Evolutionary conservation across 495 filamentous ascomycete species (phyloP).

Genomic region (Aspergillus cristatus): DNA sequence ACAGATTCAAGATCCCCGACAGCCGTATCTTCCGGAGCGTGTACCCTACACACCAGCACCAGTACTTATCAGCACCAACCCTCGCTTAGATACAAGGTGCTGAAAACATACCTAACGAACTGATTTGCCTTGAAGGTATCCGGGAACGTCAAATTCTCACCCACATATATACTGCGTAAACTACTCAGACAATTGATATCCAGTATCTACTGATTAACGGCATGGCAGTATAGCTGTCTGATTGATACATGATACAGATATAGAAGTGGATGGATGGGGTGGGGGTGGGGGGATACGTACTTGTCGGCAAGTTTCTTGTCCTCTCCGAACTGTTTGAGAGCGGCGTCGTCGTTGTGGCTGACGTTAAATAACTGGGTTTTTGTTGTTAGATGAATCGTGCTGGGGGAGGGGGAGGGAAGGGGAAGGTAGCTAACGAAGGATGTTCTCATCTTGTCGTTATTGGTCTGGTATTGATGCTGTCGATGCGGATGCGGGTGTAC

Average conservation of each 20-base stretch:
- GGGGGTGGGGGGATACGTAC: conserved; percentile 5
- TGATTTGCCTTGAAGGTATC: conserved; percentile 11
- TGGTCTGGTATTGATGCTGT: too few species aligned
- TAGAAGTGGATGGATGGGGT: too few species aligned
- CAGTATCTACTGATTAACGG: too few species aligned
- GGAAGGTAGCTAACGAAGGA: background rate
- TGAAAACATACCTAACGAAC: conserved; percentile 11
- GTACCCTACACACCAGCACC: conserved; percentile 8
- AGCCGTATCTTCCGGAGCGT: conserved; percentile 8
- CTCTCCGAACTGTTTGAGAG: conserved; percentile 13
- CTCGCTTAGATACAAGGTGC: background rate
- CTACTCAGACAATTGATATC: too few species aligned
- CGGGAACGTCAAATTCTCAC: conserved; percentile 7
- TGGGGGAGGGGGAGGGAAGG: too few species aligned
- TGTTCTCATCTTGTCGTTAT: background rate
- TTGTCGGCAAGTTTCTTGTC: conserved; percentile 6
- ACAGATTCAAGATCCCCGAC: conserved; percentile 8
- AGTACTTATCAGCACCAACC: too few species aligned
- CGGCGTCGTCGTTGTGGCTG: conserved; percentile 12
- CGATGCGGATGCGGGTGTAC: too few species aligned
- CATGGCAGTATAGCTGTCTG: background rate
- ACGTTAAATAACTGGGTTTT: conserved; percentile 13
- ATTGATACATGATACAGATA: too few species aligned
- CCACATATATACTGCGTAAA: conserved; percentile 10
- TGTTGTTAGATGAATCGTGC: background rate